Conservation (phyloP, 2,329 filamentous ascomycete genomes). For the Pseudogymnoascus sp. region DNA sequence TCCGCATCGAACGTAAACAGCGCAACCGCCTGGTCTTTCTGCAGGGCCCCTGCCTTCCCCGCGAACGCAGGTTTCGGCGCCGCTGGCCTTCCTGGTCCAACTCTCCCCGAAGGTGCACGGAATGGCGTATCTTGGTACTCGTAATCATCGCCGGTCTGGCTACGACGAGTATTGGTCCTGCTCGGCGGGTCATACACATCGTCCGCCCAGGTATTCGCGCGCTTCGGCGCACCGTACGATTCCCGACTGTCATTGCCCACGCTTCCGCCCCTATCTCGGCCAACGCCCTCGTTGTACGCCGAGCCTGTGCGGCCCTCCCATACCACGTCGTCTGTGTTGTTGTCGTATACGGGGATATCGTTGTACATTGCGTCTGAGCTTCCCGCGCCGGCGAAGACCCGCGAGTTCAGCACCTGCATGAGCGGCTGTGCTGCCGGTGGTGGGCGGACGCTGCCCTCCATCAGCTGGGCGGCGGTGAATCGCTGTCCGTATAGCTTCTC, state of each 20-base stretch:
- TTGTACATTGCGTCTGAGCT: conserved; percentile 74
- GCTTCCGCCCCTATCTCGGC: conserved; percentile 41
- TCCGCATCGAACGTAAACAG: conserved; percentile 92
- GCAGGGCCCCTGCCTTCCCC: conserved; percentile 48
- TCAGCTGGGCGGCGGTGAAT: conserved; percentile 72
- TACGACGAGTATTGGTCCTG: conserved; percentile 32
- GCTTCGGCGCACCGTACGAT: conserved; percentile 47
- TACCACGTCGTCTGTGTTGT: conserved; percentile 71
- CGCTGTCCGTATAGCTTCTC: conserved; percentile 87
- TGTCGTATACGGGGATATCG: conserved; percentile 83
- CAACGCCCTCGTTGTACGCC: conserved; percentile 61
- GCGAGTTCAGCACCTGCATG: conserved; percentile 75
- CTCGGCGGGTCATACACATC: conserved; percentile 60
- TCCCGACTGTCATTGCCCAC: conserved; percentile 25
- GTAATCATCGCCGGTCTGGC: conserved; percentile 43
- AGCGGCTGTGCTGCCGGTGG: conserved; percentile 79
- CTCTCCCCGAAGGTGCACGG: conserved; percentile 27
- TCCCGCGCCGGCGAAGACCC: conserved; percentile 64
- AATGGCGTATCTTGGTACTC: conserved; percentile 45
- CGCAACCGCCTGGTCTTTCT: conserved; percentile 77
- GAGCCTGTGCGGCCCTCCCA: conserved; percentile 72
- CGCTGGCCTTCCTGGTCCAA: conserved; percentile 67
- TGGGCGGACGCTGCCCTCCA: conserved; percentile 68
- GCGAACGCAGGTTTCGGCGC: conserved; percentile 84
- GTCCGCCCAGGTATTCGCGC: conserved; percentile 68